These are phyloP conservation scores for Solanum bukasovii DNA, from an alignment of 257 asterid species.

Conservation along the genomic window DNA sequence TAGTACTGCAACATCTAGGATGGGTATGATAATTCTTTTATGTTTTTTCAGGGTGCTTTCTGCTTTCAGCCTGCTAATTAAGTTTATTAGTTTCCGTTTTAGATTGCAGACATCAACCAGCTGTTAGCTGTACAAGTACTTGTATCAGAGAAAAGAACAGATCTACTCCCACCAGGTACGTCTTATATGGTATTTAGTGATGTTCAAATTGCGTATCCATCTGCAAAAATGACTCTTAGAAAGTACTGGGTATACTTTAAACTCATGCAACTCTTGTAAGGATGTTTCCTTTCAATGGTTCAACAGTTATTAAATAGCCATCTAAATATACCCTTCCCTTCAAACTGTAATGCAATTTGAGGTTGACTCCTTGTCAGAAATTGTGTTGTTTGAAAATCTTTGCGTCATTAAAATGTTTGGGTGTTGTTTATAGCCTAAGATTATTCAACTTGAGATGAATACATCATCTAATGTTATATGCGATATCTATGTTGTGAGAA, in stretches of 20 bases:
- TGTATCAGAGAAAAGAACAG: conserved; percentile 65
- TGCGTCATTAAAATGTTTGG: background rate
- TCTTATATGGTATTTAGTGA: background rate
- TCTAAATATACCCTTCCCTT: background rate
- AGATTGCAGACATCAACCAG: conserved; percentile 88
- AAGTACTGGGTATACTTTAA: background rate
- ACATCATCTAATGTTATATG: background rate
- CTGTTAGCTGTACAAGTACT: conserved; percentile 71
- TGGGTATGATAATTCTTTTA: conserved; percentile 51
- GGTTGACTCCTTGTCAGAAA: background rate
- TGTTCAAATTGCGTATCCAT: background rate
- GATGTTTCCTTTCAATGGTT: background rate
- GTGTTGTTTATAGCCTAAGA: background rate
- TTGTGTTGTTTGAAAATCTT: background rate
- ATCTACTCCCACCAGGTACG: conserved; percentile 71
- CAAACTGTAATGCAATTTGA: background rate
- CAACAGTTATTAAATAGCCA: background rate
- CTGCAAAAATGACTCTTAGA: background rate
- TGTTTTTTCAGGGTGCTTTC: background rate
- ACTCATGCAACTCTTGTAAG: background rate
- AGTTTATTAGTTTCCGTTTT: conserved; percentile 6
- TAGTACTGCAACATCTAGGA: conserved; percentile 87
- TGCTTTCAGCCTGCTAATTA: background rate
- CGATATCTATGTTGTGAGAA: background rate
- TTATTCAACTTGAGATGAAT: background rate